phyloP scores from a whole-genome alignment of 2,329 filamentous ascomycete species.

The Aurifilum marmelostoma region DNA sequence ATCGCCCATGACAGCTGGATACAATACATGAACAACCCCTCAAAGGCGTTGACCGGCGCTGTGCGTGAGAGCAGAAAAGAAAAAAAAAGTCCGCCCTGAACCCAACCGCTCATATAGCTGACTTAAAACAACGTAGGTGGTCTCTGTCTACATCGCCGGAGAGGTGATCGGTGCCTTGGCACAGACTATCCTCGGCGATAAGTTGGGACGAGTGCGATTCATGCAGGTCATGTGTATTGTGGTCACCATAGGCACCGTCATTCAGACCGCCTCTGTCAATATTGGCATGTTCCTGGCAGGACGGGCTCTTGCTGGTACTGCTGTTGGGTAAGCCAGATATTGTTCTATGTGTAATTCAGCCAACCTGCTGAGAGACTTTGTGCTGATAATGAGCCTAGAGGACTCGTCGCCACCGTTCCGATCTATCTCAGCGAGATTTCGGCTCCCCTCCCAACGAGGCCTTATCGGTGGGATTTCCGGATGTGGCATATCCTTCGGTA shows the following conservation, averaged over 20 bases:
- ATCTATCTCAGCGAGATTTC: constrained; percentile 61
- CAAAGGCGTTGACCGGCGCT: constrained; percentile 57
- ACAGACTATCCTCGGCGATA: constrained; percentile 58
- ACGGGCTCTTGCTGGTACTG: constrained; percentile 50
- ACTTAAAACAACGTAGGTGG: constrained; percentile 43
- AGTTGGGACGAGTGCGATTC: constrained; percentile 55
- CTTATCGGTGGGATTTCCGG: constrained; percentile 58
- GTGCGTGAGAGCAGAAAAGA: constrained; percentile 34
- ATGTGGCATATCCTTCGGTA: constrained; percentile 58
- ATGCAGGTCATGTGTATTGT: constrained; percentile 57
- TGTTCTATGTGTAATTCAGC: no score
- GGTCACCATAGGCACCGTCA: constrained; percentile 56
- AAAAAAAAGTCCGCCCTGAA: background rate
- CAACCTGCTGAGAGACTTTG: background rate
- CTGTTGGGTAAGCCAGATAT: constrained; percentile 44
- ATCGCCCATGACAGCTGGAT: constrained; percentile 64
- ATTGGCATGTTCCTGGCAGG: constrained; percentile 58
- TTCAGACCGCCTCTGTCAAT: constrained; percentile 58
- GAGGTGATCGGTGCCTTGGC: constrained; percentile 58
- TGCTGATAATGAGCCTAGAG: constrained; percentile 28
- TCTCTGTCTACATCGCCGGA: constrained; percentile 62
- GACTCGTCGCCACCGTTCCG: constrained; percentile 54
- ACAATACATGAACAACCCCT: constrained; percentile 60
- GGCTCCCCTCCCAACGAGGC: constrained; percentile 50
- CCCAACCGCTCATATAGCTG: no score